Percentiles rank a stretch among this genome's conserved stretches.
Conservation (phyloP, 2,329 filamentous ascomycete genomes). For the Penicillium sp. region DNA sequence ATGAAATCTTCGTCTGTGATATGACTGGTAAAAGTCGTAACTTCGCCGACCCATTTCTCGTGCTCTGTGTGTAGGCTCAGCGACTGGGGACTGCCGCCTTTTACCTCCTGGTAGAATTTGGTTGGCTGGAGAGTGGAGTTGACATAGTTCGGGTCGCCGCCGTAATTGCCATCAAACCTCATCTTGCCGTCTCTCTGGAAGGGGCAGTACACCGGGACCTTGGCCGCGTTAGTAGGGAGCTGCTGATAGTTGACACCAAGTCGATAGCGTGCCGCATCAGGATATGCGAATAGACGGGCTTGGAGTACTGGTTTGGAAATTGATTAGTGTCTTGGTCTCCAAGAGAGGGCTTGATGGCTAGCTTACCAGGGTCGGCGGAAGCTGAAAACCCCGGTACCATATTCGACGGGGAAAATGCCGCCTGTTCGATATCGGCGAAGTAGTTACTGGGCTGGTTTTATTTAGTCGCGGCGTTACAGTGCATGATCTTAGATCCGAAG, state of each 20-base stretch:
- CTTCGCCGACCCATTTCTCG: slow-evolving; percentile 31
- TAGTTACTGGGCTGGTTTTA: slow-evolving; percentile 53
- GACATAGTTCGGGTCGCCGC: slow-evolving; percentile 58
- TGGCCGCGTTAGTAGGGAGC: slow-evolving; percentile 42
- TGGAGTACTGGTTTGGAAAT: slow-evolving; percentile 52
- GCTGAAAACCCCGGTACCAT: slow-evolving; percentile 65
- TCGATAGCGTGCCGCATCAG: slow-evolving; percentile 52
- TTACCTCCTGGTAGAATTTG: slow-evolving; percentile 15
- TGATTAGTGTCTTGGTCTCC: neutral
- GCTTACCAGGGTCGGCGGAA: slow-evolving; percentile 58
- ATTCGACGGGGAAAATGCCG: slow-evolving; percentile 65
- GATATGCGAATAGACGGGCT: slow-evolving; percentile 62
- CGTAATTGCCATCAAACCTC: slow-evolving; percentile 55
- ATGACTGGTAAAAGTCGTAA: slow-evolving; percentile 18
- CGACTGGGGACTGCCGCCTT: slow-evolving; percentile 6
- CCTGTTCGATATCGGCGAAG: slow-evolving; percentile 68
- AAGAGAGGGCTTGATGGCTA: neutral
- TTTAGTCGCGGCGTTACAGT: too few species aligned
- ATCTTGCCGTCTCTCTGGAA: slow-evolving; percentile 46
- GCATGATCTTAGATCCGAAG: too few species aligned
- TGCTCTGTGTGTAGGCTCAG: slow-evolving; percentile 28
- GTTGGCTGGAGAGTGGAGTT: slow-evolving; percentile 29
- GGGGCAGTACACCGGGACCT: slow-evolving; percentile 50
- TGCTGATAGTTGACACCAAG: slow-evolving; percentile 46
- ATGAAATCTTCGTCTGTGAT: slow-evolving; percentile 31